These are phyloP conservation scores for Hyphopichia fennica DNA, from an alignment of 1,139 yeast species.

Conservation along the genomic window DNA sequence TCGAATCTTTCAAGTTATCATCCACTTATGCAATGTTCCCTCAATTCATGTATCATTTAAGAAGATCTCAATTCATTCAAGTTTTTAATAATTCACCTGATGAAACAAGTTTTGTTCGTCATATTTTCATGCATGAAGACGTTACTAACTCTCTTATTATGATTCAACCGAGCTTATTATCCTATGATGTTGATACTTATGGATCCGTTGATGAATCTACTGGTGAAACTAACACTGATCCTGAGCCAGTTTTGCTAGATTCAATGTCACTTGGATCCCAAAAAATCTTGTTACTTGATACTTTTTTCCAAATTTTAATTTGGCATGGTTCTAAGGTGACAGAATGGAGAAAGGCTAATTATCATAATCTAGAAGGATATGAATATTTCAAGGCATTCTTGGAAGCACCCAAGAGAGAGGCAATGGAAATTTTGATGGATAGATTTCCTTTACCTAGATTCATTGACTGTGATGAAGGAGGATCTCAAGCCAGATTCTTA, in stretches of 20 bases:
- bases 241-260: constrained; percentile 67
- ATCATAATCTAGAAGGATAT: constrained; percentile 66
- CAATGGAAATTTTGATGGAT: constrained; percentile 64
- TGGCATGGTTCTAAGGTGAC: constrained; percentile 70
- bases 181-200: constrained; percentile 59
- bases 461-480: constrained; percentile 74
- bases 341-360: constrained; percentile 67
- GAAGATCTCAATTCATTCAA: constrained; percentile 68
- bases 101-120: constrained; percentile 71
- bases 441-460: constrained; percentile 74
- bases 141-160: constrained; percentile 63
- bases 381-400: constrained; percentile 59
- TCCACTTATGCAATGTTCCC: constrained; percentile 77
- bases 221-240: constrained; percentile 32
- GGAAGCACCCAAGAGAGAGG: constrained; percentile 67
- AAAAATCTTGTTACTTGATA: constrained; percentile 64
- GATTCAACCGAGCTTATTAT: constrained; percentile 74
- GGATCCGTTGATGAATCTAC: constrained; percentile 45
- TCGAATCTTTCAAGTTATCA: constrained; percentile 74
- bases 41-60: constrained; percentile 69
- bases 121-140: constrained; percentile 66
- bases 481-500: constrained; percentile 75
- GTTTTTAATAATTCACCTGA: constrained; percentile 80
- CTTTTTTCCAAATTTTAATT: constrained; percentile 71
- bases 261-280: constrained; percentile 64